These are phyloP conservation scores for Geotrichum candidum DNA, from an alignment of 1,139 yeast species.

Conservation along the genomic window DNA sequence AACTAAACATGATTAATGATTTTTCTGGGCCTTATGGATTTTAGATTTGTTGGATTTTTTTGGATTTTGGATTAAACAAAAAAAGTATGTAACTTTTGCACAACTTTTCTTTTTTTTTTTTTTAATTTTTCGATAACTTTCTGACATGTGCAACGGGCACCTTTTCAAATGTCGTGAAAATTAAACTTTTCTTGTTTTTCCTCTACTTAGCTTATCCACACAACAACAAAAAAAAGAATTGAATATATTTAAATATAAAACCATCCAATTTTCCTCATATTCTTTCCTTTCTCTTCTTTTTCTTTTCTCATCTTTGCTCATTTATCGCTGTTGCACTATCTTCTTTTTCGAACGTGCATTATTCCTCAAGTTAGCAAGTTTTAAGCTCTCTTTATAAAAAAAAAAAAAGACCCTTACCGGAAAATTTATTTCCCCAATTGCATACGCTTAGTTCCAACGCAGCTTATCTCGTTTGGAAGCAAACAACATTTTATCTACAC, in stretches of 20 bases:
- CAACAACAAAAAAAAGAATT: background rate
- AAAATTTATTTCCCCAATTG: background rate
- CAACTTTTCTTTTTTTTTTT: background rate
- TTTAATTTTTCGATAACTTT: background rate
- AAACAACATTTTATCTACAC: background rate
- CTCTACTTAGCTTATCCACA: background rate
- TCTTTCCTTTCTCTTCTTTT: background rate
- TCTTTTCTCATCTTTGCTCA: background rate
- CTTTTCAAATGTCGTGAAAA: background rate
- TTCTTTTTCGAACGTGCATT: background rate
- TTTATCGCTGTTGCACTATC: background rate
- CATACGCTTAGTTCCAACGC: conserved; percentile 11
- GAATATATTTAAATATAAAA: background rate
- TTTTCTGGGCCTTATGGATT: no score
- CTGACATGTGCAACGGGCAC: background rate
- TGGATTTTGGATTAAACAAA: background rate
- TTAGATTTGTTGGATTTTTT: no score
- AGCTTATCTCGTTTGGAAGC: conserved; percentile 15
- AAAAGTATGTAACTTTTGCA: background rate
- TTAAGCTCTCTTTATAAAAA: background rate
- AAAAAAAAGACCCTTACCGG: background rate
- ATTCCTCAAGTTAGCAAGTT: background rate
- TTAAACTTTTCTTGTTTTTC: background rate
- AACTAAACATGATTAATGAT: no score
- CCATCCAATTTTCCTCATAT: background rate